These are phyloP conservation scores for Tylopilus subfusipes DNA, from an alignment of 768 basidiomycete species.

Conservation along the genomic window DNA sequence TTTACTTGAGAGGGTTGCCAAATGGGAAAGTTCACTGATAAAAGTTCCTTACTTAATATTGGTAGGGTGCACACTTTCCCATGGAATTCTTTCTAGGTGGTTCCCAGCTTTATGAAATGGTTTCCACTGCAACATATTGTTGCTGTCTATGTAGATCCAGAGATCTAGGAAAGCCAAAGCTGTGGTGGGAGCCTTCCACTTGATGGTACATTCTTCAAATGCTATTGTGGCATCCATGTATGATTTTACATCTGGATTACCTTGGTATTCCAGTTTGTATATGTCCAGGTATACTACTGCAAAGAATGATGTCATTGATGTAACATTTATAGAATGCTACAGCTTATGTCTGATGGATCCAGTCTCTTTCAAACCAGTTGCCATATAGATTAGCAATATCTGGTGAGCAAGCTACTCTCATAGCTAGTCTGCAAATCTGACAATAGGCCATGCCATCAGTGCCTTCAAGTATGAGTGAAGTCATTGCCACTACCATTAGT, in stretches of 20 bases:
- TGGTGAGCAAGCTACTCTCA: background rate
- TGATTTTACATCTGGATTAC: too few relatives aligned
- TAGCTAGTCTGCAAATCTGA: background rate
- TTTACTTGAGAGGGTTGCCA: background rate
- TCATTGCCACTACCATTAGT: background rate
- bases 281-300: background rate
- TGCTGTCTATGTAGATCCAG: background rate
- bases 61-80: background rate
- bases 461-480: background rate
- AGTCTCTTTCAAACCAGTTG: background rate
- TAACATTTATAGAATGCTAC: background rate
- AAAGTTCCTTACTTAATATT: background rate
- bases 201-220: background rate
- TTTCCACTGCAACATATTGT: background rate
- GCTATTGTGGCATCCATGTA: background rate
- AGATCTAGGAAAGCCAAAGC: background rate
- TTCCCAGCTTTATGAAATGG: background rate
- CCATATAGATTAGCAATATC: background rate
- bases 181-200: background rate
- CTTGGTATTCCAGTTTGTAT: too few relatives aligned
- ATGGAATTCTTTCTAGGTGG: background rate
- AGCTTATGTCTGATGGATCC: background rate
- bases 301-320: background rate
- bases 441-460: background rate
- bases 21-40: background rate